Base-by-base conservation (phyloP, 2,329 filamentous ascomycete species). In the Cadophora malorum region DNA sequence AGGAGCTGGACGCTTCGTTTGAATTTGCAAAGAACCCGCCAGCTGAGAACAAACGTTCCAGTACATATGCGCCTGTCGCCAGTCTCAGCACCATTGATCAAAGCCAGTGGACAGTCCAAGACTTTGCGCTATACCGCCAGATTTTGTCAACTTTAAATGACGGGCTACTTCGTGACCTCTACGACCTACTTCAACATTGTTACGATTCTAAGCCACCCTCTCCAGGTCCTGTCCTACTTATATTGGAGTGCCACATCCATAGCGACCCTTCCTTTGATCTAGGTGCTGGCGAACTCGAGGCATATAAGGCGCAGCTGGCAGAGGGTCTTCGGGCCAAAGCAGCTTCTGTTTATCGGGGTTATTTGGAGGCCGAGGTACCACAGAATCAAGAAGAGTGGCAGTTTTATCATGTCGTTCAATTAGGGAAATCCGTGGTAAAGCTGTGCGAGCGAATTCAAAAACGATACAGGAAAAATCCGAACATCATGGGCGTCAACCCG, bases 371-470 rank as follows among this genome's bases (percentile, higher is more conserved):
- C 70, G 87, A 94, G 75, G 90, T 99, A 1, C 94, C 94, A 1
- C 86, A 91, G 41, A 87, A 90, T 65, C 90, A 93, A 73, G 89
- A 94, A 71, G 86, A 92, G 61, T 97, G 96, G 94, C 89, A 97
- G 73, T 95, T 97, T 78, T 91, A 87, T 70, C 93, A 98, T 79
- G 91, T 98, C 66, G 93, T 97, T 68, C 88, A 94, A 76, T 86
- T 99, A 28, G 94, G 94, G 19, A 93, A 96, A 77, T 88, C 89
- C 0, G 93, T 98, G 5, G 90, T 93, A 60, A 94, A 92, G 72
- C 84, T 97, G 38, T 93, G 91, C 71, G 90, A 97, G 75, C 92
- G 91, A 77, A 96, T 97, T 63, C 91, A 94, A 79, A 98, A 98
- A 81, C 89, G 95, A 60, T 99, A 97, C 80, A 89, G 89, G 74